A percentile compares a stretch with the other conserved stretches of the same genome.
Conservation (phyloP, 768 basidiomycete genomes). For the Rhizopogon vulgaris region DNA sequence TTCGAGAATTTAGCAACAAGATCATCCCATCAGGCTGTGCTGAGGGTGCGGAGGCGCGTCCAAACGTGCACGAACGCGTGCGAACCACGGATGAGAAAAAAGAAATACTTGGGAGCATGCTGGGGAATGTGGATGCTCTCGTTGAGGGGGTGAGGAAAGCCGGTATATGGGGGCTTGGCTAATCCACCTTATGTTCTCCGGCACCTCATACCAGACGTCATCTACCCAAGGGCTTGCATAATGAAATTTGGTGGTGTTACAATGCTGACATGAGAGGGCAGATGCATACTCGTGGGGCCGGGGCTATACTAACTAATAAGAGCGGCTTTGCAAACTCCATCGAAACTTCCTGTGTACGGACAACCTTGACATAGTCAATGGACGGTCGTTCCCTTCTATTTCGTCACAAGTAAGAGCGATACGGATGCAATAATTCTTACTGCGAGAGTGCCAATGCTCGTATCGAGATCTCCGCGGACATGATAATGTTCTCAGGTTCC, state of each 20-base stretch:
- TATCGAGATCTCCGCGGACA: too few species aligned
- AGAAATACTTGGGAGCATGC: constrained; percentile 68
- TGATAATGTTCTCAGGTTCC: too few species aligned
- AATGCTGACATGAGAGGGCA: not conserved
- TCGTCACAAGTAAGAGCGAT: not conserved
- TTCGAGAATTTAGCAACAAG: constrained; percentile 2
- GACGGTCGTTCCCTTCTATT: constrained; percentile 4
- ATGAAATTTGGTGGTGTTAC: not conserved
- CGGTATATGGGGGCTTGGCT: constrained; percentile 78
- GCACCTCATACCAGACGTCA: too few species aligned
- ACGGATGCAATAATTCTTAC: constrained; percentile 6
- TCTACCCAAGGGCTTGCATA: not conserved
- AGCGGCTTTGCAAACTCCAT: constrained; percentile 8
- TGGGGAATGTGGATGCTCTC: constrained; percentile 88
- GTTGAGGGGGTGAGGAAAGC: constrained; percentile 84
- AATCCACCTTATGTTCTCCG: not conserved
- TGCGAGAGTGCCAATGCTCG: constrained; percentile 14
- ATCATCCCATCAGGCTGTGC: not conserved
- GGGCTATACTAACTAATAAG: not conserved
- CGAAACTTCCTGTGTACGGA: constrained; percentile 16
- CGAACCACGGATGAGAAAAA: constrained; percentile 81
- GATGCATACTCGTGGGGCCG: not conserved
- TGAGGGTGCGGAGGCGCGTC: constrained; percentile 8
- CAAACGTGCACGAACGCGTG: constrained; percentile 15
- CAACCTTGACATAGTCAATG: constrained; percentile 16